Percentiles rank a stretch among this genome's conserved stretches.
Conservation (phyloP, 306 rosid species). For the Pterocarpus macrocarpus region DNA sequence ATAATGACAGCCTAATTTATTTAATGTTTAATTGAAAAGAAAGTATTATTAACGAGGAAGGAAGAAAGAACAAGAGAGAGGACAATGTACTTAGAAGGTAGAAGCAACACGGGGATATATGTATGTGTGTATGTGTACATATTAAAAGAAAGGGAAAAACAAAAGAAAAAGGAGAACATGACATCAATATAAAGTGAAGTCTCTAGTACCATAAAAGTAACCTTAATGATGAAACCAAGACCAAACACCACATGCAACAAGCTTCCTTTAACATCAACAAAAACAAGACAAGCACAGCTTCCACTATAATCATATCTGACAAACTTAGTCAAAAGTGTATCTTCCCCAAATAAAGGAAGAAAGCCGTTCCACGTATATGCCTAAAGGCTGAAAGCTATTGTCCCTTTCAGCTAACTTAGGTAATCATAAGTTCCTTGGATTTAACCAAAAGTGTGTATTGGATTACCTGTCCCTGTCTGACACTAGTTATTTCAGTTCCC, state of each 20-base stretch:
- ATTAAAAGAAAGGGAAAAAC: background rate
- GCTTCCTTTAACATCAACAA: background rate
- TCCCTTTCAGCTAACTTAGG: slow-evolving; percentile 3
- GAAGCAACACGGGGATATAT: too few relatives aligned
- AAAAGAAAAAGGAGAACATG: background rate
- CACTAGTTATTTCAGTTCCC: too few relatives aligned
- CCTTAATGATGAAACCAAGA: too few relatives aligned
- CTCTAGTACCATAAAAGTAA: slow-evolving; percentile 1
- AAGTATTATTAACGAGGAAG: background rate
- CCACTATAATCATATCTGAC: slow-evolving; percentile 16
- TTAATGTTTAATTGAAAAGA: background rate
- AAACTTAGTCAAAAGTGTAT: slow-evolving; percentile 24
- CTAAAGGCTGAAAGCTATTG: too few relatives aligned
- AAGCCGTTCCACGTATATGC: background rate
- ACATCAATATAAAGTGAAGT: background rate
- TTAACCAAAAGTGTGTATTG: background rate
- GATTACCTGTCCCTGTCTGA: too few relatives aligned
- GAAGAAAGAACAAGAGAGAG: background rate
- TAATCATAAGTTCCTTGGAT: background rate
- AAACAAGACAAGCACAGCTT: slow-evolving; percentile 10
- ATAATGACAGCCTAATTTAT: slow-evolving; percentile 1
- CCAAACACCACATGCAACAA: background rate
- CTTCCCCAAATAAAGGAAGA: slow-evolving; percentile 3
- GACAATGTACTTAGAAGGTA: too few relatives aligned
- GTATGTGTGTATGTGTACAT: background rate